These are phyloP conservation scores for Boletus eberwhitei DNA, from an alignment of 768 basidiomycete species.

Conservation along the genomic window DNA sequence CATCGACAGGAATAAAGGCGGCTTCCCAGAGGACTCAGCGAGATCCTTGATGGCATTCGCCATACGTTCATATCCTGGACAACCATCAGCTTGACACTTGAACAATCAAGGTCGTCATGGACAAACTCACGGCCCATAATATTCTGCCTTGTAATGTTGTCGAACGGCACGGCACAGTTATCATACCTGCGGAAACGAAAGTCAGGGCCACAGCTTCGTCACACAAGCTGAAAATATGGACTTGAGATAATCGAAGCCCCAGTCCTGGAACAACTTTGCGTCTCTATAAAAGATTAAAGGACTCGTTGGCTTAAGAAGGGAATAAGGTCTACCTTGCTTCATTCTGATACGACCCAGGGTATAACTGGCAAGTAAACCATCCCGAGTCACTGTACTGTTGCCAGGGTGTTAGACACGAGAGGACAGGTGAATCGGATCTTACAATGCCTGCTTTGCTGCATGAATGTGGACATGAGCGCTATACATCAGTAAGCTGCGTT, in stretches of 20 bases:
- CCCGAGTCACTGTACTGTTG: slow-evolving; percentile 64
- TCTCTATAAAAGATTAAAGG: slow-evolving; percentile 39
- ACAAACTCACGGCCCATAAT: slow-evolving; percentile 48
- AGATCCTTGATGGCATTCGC: slow-evolving; percentile 52
- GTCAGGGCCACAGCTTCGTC: neutral
- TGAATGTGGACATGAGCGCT: neutral
- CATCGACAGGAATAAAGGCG: slow-evolving; percentile 56
- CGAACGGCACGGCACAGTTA: slow-evolving; percentile 61
- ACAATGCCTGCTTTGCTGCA: slow-evolving; percentile 61
- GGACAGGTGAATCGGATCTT: slow-evolving; percentile 18
- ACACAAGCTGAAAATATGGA: slow-evolving; percentile 24
- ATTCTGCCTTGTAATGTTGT: slow-evolving; percentile 52
- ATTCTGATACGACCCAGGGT: slow-evolving; percentile 64
- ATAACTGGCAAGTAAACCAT: slow-evolving; percentile 63
- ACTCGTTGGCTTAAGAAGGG: neutral
- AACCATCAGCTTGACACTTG: neutral
- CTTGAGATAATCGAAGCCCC: slow-evolving; percentile 69
- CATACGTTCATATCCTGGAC: slow-evolving; percentile 60
- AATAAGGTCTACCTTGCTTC: slow-evolving; percentile 45
- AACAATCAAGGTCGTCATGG: neutral
- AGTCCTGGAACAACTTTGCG: slow-evolving; percentile 54
- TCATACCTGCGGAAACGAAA: slow-evolving; percentile 43
- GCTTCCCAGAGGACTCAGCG: slow-evolving; percentile 44
- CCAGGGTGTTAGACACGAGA: neutral
- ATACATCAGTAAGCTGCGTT: neutral